Evolutionary conservation across 441 rosid genomes (phyloP), one percentile per base, ranked within the genome.

Genomic region (Sinapis alba): DNA sequence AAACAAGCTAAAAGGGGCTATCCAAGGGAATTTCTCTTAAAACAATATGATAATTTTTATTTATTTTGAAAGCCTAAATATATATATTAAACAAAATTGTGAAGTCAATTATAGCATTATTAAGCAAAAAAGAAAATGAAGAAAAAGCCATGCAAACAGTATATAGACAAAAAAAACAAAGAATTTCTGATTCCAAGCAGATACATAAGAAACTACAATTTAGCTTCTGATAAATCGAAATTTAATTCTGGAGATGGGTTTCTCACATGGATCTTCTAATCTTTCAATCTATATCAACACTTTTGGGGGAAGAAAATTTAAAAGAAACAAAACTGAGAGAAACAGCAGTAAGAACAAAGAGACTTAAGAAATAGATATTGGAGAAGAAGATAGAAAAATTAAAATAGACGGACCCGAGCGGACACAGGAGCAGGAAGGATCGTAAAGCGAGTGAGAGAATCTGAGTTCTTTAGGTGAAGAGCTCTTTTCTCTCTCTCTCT

Each of bases 261-360:
- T 62, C 74, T 68, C 43, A 68, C 74, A 75, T 62, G 36, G 58
- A 74, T 67, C 78, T 67, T 67, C 63, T 10, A 36, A 68, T 75
- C 57, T 68, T 16, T 67, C 30, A 59, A 30, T 65, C 30, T 20
- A 0, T 50, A n/a, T 20, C 1, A 13, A 47, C 9, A 32, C 6
- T 4, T 26, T 27, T 9, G 1, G 1, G 6, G 7, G 8, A 32
- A 11, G 6, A 50, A 11, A 50, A 7, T 7, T 15, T 7, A 16
- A 41, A 38, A 20, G 16, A 34, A 62, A 15, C 34, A 45, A 24
- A 26, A 24, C 34, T 4, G 16, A 65, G n/a, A n/a, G 47, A 36
- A 53, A 26, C n/a, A 64, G n/a, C 13, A 5, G 10, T 1, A 16
- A 50, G 56, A 62, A 38, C 60, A 54, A 34, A 34, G 53, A 28